Percentiles rank a stretch among this genome's conserved stretches.
phyloP scores from a whole-genome alignment of 305 asterid genomes.

The Fraxinus platypoda region DNA sequence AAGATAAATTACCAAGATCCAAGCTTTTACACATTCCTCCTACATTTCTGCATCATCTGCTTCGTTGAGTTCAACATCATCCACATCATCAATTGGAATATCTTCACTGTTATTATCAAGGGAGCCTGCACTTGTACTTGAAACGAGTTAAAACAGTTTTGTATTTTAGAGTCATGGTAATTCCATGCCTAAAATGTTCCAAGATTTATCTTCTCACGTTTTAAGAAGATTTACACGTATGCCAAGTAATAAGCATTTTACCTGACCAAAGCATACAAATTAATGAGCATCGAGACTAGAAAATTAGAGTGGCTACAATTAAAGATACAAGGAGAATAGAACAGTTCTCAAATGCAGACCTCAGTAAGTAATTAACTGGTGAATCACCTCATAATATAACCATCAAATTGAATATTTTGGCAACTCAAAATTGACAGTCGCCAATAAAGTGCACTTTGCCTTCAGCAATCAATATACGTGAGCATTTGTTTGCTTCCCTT shows the following conservation, averaged over 20 bases:
- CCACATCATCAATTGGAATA: constrained; percentile 66
- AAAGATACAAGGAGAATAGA: neutral
- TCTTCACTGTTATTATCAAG: constrained; percentile 50
- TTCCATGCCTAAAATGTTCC: neutral
- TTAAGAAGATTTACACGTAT: neutral
- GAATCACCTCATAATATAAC: neutral
- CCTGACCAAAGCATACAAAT: neutral
- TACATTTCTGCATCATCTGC: constrained; percentile 28
- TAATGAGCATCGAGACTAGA: neutral
- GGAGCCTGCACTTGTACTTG: constrained; percentile 40
- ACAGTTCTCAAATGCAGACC: neutral
- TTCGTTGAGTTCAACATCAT: constrained; percentile 43
- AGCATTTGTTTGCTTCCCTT: neutral
- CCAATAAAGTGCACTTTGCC: neutral
- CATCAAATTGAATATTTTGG: neutral
- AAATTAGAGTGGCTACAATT: neutral
- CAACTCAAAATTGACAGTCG: neutral
- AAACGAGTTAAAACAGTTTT: constrained; percentile 7
- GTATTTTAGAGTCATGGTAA: neutral
- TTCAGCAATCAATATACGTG: neutral
- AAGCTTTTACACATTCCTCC: constrained; percentile 6
- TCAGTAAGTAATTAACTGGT: neutral
- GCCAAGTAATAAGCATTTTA: neutral
- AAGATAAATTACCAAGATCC: constrained; percentile 18
- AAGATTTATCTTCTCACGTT: neutral